Conservation (phyloP, 208 protist species). For the Leishmania tarentolae region DNA sequence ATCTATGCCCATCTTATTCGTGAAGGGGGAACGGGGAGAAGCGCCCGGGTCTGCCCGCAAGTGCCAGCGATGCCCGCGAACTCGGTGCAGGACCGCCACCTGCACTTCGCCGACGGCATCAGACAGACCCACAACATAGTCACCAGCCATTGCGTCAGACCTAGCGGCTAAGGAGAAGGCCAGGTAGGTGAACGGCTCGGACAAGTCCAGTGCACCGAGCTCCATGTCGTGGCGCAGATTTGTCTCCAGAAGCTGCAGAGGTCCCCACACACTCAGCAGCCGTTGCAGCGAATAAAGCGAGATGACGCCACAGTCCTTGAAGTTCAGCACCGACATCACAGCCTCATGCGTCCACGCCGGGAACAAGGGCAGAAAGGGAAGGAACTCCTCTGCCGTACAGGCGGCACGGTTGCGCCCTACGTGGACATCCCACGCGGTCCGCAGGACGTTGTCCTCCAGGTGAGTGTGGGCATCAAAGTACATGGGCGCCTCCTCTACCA, state of each 20-base stretch:
- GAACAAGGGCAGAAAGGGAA: conserved; percentile 47
- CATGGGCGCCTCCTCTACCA: conserved; percentile 25
- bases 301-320: conserved; percentile 74
- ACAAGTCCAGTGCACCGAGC: conserved; percentile 56
- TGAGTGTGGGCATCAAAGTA: conserved; percentile 49
- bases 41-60: conserved; percentile 12
- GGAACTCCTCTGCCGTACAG: conserved; percentile 65
- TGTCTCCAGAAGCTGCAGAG: conserved; percentile 73
- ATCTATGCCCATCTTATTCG: neutral
- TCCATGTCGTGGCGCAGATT: conserved; percentile 69
- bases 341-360: conserved; percentile 52
- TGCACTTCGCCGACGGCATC: conserved; percentile 62
- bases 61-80: conserved; percentile 18
- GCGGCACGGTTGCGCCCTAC: conserved; percentile 61
- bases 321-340: conserved; percentile 68
- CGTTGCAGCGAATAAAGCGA: conserved; percentile 75
- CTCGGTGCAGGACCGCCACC: conserved; percentile 47
- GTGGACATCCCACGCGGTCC: conserved; percentile 51
- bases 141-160: conserved; percentile 61
- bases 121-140: conserved; percentile 72
- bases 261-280: conserved; percentile 84
- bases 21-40: neutral
- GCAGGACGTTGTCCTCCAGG: conserved; percentile 57
- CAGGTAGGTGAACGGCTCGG: conserved; percentile 58
- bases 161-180: conserved; percentile 45